These are phyloP conservation scores for Chenopodium quinoa DNA, from an alignment of 148 eudicot genomes.

Conservation along the genomic window DNA sequence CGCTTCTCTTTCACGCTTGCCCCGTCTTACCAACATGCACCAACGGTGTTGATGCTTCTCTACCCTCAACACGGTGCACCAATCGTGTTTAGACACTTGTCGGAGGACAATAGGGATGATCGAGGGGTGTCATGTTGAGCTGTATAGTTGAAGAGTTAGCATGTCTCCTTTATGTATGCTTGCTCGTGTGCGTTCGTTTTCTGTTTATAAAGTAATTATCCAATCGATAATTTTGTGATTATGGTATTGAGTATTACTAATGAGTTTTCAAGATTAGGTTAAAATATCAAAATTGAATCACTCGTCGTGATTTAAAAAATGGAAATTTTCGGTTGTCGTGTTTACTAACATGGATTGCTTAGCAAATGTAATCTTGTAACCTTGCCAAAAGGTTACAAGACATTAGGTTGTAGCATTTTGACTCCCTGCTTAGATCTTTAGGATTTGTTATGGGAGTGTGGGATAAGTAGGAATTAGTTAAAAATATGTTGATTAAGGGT, in stretches of 20 bases:
- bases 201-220: slow-evolving; percentile 25
- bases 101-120: slow-evolving; percentile 9
- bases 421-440: background rate
- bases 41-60: slow-evolving; percentile 77
- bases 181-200: background rate
- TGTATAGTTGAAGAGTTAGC: slow-evolving; percentile 5
- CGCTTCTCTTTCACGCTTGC: slow-evolving; percentile 63
- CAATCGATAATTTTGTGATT: background rate
- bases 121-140: slow-evolving; percentile 20
- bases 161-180: background rate
- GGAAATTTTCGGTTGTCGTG: background rate
- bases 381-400: slow-evolving; percentile 16
- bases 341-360: slow-evolving; percentile 15
- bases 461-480: slow-evolving; percentile 10
- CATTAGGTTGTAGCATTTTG: slow-evolving; percentile 12
- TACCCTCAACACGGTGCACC: slow-evolving; percentile 94
- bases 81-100: slow-evolving; percentile 50
- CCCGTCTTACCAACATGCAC: slow-evolving; percentile 80
- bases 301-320: background rate
- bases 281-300: background rate
- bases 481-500: background rate
- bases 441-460: background rate
- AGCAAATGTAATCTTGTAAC: slow-evolving; percentile 1
- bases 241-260: slow-evolving; percentile 4
- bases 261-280: slow-evolving; percentile 3